Evolutionary conservation across 495 filamentous ascomycete genomes (phyloP).

Genomic region (Daldinia vernicosa): DNA sequence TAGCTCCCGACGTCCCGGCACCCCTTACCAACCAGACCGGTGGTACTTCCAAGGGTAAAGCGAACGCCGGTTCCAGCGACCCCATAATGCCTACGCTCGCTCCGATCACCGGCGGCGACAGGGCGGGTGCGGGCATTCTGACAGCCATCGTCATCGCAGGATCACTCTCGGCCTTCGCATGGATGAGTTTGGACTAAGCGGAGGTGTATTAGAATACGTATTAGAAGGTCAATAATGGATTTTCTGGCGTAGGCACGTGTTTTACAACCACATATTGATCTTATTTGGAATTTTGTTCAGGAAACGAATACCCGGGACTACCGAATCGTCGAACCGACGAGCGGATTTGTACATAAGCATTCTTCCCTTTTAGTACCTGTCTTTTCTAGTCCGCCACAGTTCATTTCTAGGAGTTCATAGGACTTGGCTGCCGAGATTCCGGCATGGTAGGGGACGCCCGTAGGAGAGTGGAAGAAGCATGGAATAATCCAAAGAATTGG

Average conservation of each 20-base stretch:
- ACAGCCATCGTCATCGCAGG: conserved; percentile 59
- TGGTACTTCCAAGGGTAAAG: conserved; percentile 72
- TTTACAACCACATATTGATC: conserved; percentile 8
- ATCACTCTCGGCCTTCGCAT: conserved; percentile 53
- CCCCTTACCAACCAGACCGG: conserved; percentile 67
- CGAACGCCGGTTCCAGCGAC: conserved; percentile 59
- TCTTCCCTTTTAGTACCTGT: neutral
- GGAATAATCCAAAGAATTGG: neutral
- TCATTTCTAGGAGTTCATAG: neutral
- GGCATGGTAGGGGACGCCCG: neutral
- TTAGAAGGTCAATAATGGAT: neutral
- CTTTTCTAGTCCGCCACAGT: conserved; percentile 4
- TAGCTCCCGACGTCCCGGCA: conserved; percentile 40
- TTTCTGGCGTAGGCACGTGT: conserved; percentile 22
- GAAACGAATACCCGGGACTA: conserved; percentile 34
- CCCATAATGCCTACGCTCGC: conserved; percentile 32
- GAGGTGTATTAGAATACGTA: neutral
- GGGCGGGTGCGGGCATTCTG: conserved; percentile 71
- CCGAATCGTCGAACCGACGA: conserved; percentile 8
- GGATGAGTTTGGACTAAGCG: conserved; percentile 55
- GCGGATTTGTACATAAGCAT: conserved; percentile 28
- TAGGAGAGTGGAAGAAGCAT: conserved; percentile 2
- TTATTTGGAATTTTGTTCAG: conserved; percentile 14
- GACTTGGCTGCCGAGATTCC: neutral
- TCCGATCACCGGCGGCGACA: conserved; percentile 66